Evolutionary conservation across 495 filamentous ascomycete species (phyloP).

Genomic region (Penicillium dipodomyicola): DNA sequence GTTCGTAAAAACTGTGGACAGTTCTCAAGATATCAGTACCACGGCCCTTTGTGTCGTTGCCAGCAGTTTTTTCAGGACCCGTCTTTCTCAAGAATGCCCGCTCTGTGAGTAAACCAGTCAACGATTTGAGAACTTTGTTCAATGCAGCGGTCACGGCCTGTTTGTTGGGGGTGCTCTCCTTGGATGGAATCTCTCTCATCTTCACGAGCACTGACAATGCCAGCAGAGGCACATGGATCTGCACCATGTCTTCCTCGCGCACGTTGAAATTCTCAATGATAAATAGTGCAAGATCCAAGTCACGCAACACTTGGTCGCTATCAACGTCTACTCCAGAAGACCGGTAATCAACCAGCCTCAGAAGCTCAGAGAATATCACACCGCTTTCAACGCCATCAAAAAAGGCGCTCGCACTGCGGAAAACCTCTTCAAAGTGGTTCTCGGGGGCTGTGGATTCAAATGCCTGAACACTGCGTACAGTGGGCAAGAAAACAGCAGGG

Average conservation of each 20-base stretch:
- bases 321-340: slow-evolving; percentile 33
- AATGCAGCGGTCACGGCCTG: slow-evolving; percentile 28
- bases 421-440: slow-evolving; percentile 76
- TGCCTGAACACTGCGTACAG: slow-evolving; percentile 70
- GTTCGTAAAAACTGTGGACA: slow-evolving; percentile 63
- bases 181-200: slow-evolving; percentile 31
- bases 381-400: slow-evolving; percentile 96
- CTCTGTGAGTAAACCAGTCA: slow-evolving; percentile 63
- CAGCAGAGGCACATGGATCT: slow-evolving; percentile 76
- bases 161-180: slow-evolving; percentile 17
- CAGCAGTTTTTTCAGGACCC: slow-evolving; percentile 23
- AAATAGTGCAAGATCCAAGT: slow-evolving; percentile 73
- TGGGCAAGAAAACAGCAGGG: slow-evolving; percentile 80
- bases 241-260: slow-evolving; percentile 92
- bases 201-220: slow-evolving; percentile 66
- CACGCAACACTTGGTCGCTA: slow-evolving; percentile 44
- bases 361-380: slow-evolving; percentile 84
- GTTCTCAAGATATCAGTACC: slow-evolving; percentile 53
- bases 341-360: slow-evolving; percentile 47
- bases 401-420: slow-evolving; percentile 89
- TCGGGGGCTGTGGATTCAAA: slow-evolving; percentile 63
- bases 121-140: slow-evolving; percentile 34
- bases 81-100: slow-evolving; percentile 59
- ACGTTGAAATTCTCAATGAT: slow-evolving; percentile 88
- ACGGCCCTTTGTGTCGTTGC: slow-evolving; percentile 23